phyloP scores from a whole-genome alignment of 441 rosid genomes.

The Syzygium malaccense region DNA sequence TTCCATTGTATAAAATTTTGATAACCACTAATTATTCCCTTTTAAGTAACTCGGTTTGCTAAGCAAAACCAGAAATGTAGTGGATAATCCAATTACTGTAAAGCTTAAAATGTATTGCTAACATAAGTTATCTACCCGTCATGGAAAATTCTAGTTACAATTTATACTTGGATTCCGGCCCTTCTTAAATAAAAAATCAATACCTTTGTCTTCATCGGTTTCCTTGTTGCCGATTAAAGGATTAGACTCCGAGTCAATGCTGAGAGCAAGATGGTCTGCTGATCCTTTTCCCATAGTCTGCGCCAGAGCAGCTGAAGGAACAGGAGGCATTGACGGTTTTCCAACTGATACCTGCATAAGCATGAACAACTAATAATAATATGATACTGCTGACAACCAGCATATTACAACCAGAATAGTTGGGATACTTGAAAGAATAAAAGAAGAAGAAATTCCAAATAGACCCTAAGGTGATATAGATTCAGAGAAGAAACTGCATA shows the following conservation, averaged over 20 bases:
- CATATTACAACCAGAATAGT: neutral
- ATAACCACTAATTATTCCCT: neutral
- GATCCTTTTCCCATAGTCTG: conserved; percentile 85
- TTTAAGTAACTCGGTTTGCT: neutral
- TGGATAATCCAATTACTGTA: neutral
- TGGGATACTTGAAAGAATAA: neutral
- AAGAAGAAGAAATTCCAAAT: neutral
- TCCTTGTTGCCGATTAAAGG: conserved; percentile 47
- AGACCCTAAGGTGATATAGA: neutral
- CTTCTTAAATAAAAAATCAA: conserved; percentile 8
- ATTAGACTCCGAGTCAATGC: conserved; percentile 63
- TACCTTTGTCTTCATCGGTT: conserved; percentile 85
- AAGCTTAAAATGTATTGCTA: neutral
- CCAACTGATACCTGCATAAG: conserved; percentile 46
- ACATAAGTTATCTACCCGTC: neutral
- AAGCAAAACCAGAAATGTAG: neutral
- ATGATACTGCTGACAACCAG: neutral
- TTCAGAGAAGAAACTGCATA: neutral
- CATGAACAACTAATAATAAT: neutral
- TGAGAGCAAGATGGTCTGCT: conserved; percentile 76
- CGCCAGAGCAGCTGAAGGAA: conserved; percentile 65
- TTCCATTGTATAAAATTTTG: too few species aligned
- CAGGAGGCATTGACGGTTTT: conserved; percentile 43
- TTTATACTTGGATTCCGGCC: too few species aligned
- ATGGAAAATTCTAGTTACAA: too few species aligned